phyloP scores from a whole-genome alignment of 257 asterid genomes.

The Solanum peruvianum region DNA sequence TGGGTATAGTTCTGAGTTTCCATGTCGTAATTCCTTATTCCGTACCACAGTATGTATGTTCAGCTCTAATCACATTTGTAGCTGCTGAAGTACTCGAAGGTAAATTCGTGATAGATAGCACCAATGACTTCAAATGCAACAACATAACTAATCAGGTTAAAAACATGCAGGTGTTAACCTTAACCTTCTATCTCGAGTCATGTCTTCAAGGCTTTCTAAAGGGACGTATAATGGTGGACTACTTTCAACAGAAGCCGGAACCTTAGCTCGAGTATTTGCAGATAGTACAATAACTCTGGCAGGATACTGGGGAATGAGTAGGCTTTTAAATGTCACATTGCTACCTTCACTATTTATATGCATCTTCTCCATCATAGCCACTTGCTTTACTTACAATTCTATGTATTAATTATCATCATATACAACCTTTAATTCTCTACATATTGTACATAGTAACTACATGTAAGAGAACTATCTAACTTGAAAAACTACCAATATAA shows the following conservation, averaged over 20 bases:
- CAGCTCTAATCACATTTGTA: slow-evolving; percentile 91
- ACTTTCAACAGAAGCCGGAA: slow-evolving; percentile 87
- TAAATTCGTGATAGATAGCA: slow-evolving; percentile 1
- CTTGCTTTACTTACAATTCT: slow-evolving; percentile 74
- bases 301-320: slow-evolving; percentile 58
- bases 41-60: slow-evolving; percentile 66
- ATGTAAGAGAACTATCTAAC: neutral
- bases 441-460: neutral
- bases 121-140: neutral
- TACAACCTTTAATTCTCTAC: neutral
- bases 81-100: slow-evolving; percentile 98
- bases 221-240: slow-evolving; percentile 90
- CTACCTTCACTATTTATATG: slow-evolving; percentile 71
- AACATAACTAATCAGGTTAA: neutral
- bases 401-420: slow-evolving; percentile 26
- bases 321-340: slow-evolving; percentile 66
- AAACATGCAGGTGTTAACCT: slow-evolving; percentile 52
- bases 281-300: slow-evolving; percentile 85
- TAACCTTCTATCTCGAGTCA: slow-evolving; percentile 78
- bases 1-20: slow-evolving; percentile 86
- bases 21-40: slow-evolving; percentile 49
- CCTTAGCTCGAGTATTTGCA: slow-evolving; percentile 82
- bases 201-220: slow-evolving; percentile 92
- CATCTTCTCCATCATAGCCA: slow-evolving; percentile 64
- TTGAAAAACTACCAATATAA: neutral